phyloP scores from a whole-genome alignment of 192 early-diverging fungal species.

The Neocallimastix lanati region DNA sequence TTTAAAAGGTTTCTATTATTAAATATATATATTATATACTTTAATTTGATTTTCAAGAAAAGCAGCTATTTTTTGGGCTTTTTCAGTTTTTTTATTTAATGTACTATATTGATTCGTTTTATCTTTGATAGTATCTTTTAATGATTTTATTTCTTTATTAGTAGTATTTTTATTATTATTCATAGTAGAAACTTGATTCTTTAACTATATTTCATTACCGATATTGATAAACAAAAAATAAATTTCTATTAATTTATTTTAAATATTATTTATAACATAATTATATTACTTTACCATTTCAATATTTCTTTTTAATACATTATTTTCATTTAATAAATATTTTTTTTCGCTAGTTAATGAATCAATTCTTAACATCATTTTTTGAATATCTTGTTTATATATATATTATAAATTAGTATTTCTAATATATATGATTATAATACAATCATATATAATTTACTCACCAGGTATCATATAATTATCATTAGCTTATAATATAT shows the following conservation, averaged over 20 bases:
- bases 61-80: neutral
- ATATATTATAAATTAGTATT: too few relatives aligned
- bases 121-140: neutral
- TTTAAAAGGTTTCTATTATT: too few relatives aligned
- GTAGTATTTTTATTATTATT: neutral
- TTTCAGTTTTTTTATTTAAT: neutral
- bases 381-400: neutral
- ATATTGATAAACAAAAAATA: too few relatives aligned
- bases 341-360: neutral
- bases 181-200: neutral
- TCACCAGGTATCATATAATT: neutral
- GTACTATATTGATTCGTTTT: neutral
- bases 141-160: neutral
- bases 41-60: neutral
- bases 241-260: too few relatives aligned
- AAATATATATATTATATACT: neutral
- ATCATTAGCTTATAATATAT: neutral
- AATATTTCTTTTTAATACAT: neutral
- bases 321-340: neutral
- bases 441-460: too few relatives aligned
- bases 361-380: neutral
- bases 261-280: too few relatives aligned
- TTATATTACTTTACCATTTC: neutral
- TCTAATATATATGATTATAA: too few relatives aligned
- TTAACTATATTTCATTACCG: neutral